Evolutionary conservation across 2,329 filamentous ascomycete genomes (phyloP).

Genomic region (Lasiodiplodia hormozganensis): DNA sequence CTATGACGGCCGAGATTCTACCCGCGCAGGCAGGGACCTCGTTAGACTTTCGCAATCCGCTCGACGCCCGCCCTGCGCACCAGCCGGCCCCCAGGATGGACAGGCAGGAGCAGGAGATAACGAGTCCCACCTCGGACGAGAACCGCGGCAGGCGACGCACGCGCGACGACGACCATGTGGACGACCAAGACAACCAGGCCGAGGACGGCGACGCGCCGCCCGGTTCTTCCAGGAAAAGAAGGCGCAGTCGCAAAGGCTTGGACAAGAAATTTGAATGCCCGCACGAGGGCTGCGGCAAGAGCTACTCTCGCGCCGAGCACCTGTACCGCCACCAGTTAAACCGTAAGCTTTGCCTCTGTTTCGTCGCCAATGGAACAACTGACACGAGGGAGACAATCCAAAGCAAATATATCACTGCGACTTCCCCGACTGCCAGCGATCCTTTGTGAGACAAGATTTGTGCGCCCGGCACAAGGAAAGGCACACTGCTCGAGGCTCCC

Average conservation of each 20-base stretch:
- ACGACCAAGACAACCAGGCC: conserved; percentile 38
- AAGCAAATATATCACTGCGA: conserved; percentile 96
- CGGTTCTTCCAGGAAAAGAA: conserved; percentile 59
- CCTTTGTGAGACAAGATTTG: conserved; percentile 92
- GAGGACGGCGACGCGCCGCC: conserved; percentile 32
- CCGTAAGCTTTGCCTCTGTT: conserved; percentile 63
- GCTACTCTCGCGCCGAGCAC: conserved; percentile 95
- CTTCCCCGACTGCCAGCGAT: conserved; percentile 86
- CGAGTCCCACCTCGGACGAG: conserved; percentile 26
- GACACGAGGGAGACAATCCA: conserved; percentile 70
- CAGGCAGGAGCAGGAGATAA: conserved; percentile 25
- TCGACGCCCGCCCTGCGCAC: conserved; percentile 21
- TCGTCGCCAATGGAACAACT: conserved; percentile 29
- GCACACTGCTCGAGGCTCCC: conserved; percentile 70
- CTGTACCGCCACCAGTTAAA: conserved; percentile 96
- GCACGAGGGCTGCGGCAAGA: conserved; percentile 88
- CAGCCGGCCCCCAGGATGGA: conserved; percentile 14
- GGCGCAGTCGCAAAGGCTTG: conserved; percentile 76
- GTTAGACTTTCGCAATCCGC: conserved; percentile 26
- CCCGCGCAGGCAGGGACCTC: conserved; percentile 27
- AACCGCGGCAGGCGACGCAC: conserved; percentile 46
- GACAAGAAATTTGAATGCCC: conserved; percentile 78
- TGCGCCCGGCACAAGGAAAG: conserved; percentile 70
- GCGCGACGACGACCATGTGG: conserved; percentile 41
- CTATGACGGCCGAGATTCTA: conserved; percentile 29